Conservation (phyloP, 495 filamentous ascomycete genomes). For the Tricharina praecox region DNA sequence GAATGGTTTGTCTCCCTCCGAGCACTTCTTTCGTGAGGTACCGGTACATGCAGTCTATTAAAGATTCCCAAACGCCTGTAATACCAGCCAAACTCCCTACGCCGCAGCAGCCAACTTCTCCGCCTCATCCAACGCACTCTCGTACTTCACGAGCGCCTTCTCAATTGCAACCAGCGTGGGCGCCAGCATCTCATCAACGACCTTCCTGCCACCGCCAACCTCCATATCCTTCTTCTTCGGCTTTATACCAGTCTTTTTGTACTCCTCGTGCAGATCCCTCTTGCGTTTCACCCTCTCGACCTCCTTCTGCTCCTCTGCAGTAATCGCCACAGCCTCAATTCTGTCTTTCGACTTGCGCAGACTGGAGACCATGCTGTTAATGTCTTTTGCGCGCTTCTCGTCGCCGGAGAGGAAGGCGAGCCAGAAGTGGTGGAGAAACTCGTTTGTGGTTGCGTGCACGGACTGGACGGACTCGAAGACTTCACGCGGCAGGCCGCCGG, state of each 20-base stretch:
- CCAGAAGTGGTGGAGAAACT: conserved; percentile 97
- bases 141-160: conserved; percentile 31
- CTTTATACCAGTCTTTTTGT: conserved; percentile 52
- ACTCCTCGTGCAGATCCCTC: conserved; percentile 48
- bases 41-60: too few relatives aligned
- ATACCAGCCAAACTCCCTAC: too few relatives aligned
- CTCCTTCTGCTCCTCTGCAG: conserved; percentile 58
- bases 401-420: conserved; percentile 70
- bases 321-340: conserved; percentile 61
- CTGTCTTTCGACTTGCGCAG: conserved; percentile 58
- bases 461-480: conserved; percentile 60
- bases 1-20: too few relatives aligned
- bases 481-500: conserved; percentile 43
- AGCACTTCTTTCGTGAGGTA: too few relatives aligned
- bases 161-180: conserved; percentile 52
- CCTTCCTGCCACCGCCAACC: conserved; percentile 55
- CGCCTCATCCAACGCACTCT: conserved; percentile 19
- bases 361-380: conserved; percentile 59
- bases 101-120: conserved; percentile 7
- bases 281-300: conserved; percentile 41
- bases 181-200: conserved; percentile 55
- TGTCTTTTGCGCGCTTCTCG: conserved; percentile 53
- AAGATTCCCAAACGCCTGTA: too few relatives aligned
- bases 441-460: conserved; percentile 79
- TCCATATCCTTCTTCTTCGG: conserved; percentile 44